Conservation (phyloP, 2,329 filamentous ascomycete species). For the Claviceps arundinis region DNA sequence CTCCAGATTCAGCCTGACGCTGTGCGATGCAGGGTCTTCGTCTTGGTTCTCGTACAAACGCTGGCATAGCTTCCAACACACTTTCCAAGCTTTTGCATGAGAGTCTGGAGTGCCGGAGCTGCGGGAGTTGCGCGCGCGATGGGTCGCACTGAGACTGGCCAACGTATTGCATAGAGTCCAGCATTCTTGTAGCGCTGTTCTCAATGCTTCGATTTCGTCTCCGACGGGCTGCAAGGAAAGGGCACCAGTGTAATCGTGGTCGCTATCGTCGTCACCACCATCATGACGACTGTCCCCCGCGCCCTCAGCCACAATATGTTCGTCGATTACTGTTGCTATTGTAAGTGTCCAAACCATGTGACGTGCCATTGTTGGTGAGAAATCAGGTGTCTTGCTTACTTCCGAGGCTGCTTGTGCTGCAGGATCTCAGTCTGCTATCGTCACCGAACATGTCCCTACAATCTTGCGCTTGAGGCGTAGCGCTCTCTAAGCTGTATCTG, state of each 20-base stretch:
- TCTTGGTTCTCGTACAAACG: slow-evolving; percentile 73
- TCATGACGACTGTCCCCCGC: slow-evolving; percentile 17
- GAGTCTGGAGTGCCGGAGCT: slow-evolving; percentile 60
- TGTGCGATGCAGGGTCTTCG: slow-evolving; percentile 50
- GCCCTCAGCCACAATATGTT: slow-evolving; percentile 31
- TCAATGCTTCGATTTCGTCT: slow-evolving; percentile 54
- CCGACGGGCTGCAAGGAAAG: slow-evolving; percentile 32
- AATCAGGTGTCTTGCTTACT: slow-evolving; percentile 34
- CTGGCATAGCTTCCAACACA: slow-evolving; percentile 87
- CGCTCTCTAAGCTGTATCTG: slow-evolving; percentile 51
- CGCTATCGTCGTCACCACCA: slow-evolving; percentile 34
- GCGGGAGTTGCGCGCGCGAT: slow-evolving; percentile 67
- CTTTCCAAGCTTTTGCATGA: slow-evolving; percentile 83
- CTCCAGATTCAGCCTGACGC: slow-evolving; percentile 59
- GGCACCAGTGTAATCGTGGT: slow-evolving; percentile 29
- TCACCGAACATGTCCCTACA: slow-evolving; percentile 56
- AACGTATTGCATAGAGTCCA: slow-evolving; percentile 92
- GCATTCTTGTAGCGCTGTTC: slow-evolving; percentile 69
- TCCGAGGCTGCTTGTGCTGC: slow-evolving; percentile 63
- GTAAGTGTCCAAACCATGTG: background rate
- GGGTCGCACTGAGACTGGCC: slow-evolving; percentile 70
- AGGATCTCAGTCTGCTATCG: slow-evolving; percentile 44
- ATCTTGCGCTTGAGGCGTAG: slow-evolving; percentile 75
- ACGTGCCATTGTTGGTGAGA: background rate
- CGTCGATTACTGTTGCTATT: slow-evolving; percentile 37